Base-by-base conservation (phyloP, 257 asterid species). In the Euphrasia confusa region DNA sequence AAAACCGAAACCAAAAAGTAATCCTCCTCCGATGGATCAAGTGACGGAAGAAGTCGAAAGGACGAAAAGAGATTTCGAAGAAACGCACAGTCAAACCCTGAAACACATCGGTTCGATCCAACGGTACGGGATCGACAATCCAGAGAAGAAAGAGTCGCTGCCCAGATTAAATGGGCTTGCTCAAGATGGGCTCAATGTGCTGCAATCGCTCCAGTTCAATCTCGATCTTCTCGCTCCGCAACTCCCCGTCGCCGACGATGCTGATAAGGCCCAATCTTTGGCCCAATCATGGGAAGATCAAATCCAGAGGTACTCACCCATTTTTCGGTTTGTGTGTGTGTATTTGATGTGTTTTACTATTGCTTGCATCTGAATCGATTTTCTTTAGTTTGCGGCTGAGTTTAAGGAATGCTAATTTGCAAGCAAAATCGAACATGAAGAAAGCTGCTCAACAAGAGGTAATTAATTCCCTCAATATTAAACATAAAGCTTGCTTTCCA, bases 161-260 rank as follows among this genome's bases (percentile, higher is more conserved):
- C 90, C 94, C 7, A 83, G 99, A 77, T 82, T 89, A 64, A 92
- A 92, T 61, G 95, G 99, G 50, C 68, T 87, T 27, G 95, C 94
- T 60, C 99, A 92, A 70, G 97, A 92, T 82, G 89, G 91, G 64
- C 52, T 89, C 54, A 80, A 69, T 70, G 32, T 63, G 63, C 85
- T 92, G 60, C 88, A 84, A 61, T 83, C 95, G 0, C 88, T 83
- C 58, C 95, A 89, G 15, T 89, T 86, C 78, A 73, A 84, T 74
- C 93, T 92, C 39, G 99, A 92, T 79, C 93, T 89, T 47, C 84
- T 92, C 63, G 95, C 95, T 50, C 97, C 95, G 4, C 96, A 92
- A 56, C 84, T 89, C 40, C 83, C 88, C 37, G 66, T 75, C 10
- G 77, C 70, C 30, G 96, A 92, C 47, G 87, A 89, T 68, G 82